Evolutionary conservation across 306 rosid species (phyloP), one percentile per base, ranked within the genome.

Genomic region (Medicago ruthenica): DNA sequence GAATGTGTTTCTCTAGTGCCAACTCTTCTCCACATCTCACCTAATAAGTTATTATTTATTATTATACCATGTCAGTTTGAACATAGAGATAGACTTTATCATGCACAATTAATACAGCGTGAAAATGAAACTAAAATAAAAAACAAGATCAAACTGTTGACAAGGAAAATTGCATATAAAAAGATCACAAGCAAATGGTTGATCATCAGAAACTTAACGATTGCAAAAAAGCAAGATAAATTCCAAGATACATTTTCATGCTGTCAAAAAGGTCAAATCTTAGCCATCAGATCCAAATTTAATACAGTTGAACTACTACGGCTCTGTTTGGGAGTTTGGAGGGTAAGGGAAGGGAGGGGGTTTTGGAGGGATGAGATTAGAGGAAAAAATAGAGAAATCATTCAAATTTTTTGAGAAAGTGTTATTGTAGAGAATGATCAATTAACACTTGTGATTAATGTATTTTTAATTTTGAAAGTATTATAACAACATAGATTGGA

Each of bases 91-190:
- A 48, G 76, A 70, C 62, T 57, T 65, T 39, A 65, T 51, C 63
- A 58, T 70, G 83, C 41, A 75, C 40, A 75, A 24, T 44, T 47
- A 71, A 55, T 24, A 82, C 42, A 72, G 42, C 36, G 63, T 55
- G 70, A 70, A 55, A 69, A 36, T 76, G 81, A 76, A 81, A 76
- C 8, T 8, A 62, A 36, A 69, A 27, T 16, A 67, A 34, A 34
- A 81, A 81, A 70, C 7, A 70, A 42, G 57, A 76, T 27, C 37
- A 71, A 76, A 55, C 50, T 36, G 27, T 55, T 34, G 64, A 63
- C 34, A 27, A 2, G 22, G 41, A 7, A 58, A 44, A 57, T 15
- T 6, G 44, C 66, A 22, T 50, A 48, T 53, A 14, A 54, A 73
- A 66, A 20, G 3, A 54, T 67, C 47, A 80, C 51, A 48, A 48